Conservation (phyloP, 805 yeast species). For the Groenewaldozyma tartarivorans region DNA sequence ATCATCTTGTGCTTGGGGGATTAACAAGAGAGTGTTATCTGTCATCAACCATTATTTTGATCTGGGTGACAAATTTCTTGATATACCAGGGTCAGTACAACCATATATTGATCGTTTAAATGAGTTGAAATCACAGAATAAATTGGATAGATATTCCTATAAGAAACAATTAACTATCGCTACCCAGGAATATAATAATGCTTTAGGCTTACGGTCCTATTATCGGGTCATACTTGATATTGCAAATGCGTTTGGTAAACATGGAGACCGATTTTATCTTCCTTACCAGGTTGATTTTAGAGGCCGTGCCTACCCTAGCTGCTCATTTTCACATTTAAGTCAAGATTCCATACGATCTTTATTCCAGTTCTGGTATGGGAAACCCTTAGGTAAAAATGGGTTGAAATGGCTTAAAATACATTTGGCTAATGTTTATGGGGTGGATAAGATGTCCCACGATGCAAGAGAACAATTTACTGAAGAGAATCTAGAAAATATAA, state of each 20-base stretch:
- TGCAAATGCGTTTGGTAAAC: constrained; percentile 66
- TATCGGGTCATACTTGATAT: constrained; percentile 45
- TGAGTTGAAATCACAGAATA: neutral
- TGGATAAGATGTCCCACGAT: constrained; percentile 42
- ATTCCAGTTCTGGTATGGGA: constrained; percentile 52
- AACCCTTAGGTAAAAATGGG: constrained; percentile 41
- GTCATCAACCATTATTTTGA: constrained; percentile 78
- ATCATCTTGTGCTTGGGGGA: constrained; percentile 86
- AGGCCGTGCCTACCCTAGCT: constrained; percentile 56
- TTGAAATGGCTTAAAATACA: constrained; percentile 53
- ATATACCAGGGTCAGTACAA: constrained; percentile 35
- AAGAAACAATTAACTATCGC: constrained; percentile 18
- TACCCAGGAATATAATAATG: constrained; percentile 14
- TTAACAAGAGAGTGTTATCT: constrained; percentile 59
- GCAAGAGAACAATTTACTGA: constrained; percentile 42
- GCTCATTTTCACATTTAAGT: constrained; percentile 52
- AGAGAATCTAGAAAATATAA: constrained; percentile 34
- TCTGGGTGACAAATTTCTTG: constrained; percentile 59
- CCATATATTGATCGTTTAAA: neutral
- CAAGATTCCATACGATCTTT: constrained; percentile 49
- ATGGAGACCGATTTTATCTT: constrained; percentile 46
- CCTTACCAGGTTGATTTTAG: constrained; percentile 57
- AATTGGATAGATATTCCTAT: neutral
- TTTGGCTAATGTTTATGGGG: constrained; percentile 48
- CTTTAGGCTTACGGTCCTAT: neutral